Evolutionary conservation across 129 eudicot species (phyloP).

Genomic region (Dittrichia graveolens): DNA sequence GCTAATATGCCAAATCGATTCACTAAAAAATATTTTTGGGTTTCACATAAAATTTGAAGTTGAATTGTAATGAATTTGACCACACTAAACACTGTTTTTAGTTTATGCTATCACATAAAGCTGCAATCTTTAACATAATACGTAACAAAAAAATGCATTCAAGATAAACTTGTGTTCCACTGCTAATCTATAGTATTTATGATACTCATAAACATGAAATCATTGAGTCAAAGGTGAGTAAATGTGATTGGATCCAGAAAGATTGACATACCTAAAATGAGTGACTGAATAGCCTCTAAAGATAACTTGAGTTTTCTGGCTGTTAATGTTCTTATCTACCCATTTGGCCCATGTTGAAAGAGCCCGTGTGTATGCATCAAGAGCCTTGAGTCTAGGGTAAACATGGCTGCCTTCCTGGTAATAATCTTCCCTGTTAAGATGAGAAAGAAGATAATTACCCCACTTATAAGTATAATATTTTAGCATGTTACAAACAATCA

Average conservation of each 20-base stretch:
- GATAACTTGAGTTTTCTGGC: constrained; percentile 63
- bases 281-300: constrained; percentile 88
- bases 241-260: not conserved
- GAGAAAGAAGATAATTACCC: not conserved
- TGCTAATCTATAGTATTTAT: too few species aligned
- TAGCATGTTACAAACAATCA: constrained; percentile 2
- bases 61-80: not conserved
- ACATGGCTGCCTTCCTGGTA: constrained; percentile 93
- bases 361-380: constrained; percentile 83
- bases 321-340: constrained; percentile 75
- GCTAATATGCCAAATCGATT: not conserved
- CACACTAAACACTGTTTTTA: too few species aligned
- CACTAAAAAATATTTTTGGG: not conserved
- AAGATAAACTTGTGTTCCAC: too few species aligned
- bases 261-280: constrained; percentile 71
- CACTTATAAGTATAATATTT: not conserved
- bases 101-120: too few species aligned
- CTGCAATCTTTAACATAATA: too few species aligned
- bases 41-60: not conserved
- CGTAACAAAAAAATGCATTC: too few species aligned
- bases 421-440: constrained; percentile 68
- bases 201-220: not conserved
- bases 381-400: constrained; percentile 83
- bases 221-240: not conserved
- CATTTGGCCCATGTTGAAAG: constrained; percentile 81